Conservation (phyloP, 139 green algal genomes). For the Chlorella sp. region DNA sequence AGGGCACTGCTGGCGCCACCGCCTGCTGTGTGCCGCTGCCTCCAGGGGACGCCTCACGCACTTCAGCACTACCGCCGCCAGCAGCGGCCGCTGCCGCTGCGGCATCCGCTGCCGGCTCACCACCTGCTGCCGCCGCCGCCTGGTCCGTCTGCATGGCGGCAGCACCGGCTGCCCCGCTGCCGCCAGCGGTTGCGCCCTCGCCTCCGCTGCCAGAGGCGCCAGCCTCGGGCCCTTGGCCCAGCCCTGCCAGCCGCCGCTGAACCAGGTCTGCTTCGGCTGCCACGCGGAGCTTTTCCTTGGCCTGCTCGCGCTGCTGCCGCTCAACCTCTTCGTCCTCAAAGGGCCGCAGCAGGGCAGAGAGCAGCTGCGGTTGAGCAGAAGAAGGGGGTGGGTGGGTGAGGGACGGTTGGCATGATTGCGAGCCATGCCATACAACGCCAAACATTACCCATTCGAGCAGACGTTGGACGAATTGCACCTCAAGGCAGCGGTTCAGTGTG, state of each 20-base stretch:
- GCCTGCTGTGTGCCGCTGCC: background rate
- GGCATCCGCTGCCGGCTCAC: background rate
- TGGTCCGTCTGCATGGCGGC: slow-evolving; percentile 31
- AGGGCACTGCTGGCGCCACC: background rate
- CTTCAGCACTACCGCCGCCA: background rate
- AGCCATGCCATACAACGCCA: no score
- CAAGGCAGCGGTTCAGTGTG: no score
- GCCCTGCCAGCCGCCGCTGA: no score
- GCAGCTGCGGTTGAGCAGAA: background rate
- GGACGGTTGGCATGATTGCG: background rate
- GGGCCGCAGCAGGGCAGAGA: slow-evolving; percentile 30
- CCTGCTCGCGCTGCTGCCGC: slow-evolving; percentile 1
- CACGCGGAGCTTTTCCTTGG: background rate
- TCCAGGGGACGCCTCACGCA: background rate
- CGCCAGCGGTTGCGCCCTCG: background rate
- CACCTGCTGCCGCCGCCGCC: background rate
- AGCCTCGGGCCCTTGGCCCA: background rate
- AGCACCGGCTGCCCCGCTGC: background rate
- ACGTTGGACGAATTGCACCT: no score
- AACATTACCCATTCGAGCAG: no score
- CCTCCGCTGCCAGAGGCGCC: background rate
- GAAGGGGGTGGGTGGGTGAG: background rate
- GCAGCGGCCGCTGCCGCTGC: background rate
- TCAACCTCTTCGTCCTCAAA: slow-evolving; percentile 29
- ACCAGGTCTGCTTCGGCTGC: background rate